These are phyloP conservation scores for Candida orba DNA, from an alignment of 805 yeast genomes.

Conservation along the genomic window DNA sequence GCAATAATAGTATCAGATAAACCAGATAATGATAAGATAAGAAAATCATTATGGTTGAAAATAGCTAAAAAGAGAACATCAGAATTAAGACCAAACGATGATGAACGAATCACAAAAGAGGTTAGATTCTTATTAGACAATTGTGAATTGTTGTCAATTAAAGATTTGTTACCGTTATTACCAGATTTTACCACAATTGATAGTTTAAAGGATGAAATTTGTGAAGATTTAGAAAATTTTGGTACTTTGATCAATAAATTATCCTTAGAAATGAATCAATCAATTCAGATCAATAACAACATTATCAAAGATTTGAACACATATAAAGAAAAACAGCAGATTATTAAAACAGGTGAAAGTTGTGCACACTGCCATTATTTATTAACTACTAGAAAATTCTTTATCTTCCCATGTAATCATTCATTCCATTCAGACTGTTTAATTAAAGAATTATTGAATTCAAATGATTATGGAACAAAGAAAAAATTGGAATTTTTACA, in stretches of 20 bases:
- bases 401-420: constrained; percentile 85
- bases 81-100: constrained; percentile 17
- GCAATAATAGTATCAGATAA: constrained; percentile 54
- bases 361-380: constrained; percentile 69
- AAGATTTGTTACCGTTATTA: constrained; percentile 76
- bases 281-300: constrained; percentile 52
- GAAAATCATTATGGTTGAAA: constrained; percentile 69
- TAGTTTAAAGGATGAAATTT: constrained; percentile 76
- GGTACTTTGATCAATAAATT: constrained; percentile 58
- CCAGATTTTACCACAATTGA: constrained; percentile 81
- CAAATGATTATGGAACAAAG: constrained; percentile 61
- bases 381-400: constrained; percentile 63
- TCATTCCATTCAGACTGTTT: constrained; percentile 86
- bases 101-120: constrained; percentile 24
- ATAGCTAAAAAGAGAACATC: constrained; percentile 35
- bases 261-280: constrained; percentile 68
- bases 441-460: constrained; percentile 48
- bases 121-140: constrained; percentile 34
- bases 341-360: constrained; percentile 77
- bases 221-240: constrained; percentile 67
- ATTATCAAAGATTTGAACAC: constrained; percentile 53
- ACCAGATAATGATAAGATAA: constrained; percentile 41
- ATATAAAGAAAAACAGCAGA: constrained; percentile 48
- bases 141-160: constrained; percentile 52
- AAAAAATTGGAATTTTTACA: constrained; percentile 50